A percentile compares a stretch with the other conserved stretches of the same genome.
These are phyloP conservation scores for Podila horticola DNA, from an alignment of 192 early-diverging fungal genomes.

Conservation along the genomic window DNA sequence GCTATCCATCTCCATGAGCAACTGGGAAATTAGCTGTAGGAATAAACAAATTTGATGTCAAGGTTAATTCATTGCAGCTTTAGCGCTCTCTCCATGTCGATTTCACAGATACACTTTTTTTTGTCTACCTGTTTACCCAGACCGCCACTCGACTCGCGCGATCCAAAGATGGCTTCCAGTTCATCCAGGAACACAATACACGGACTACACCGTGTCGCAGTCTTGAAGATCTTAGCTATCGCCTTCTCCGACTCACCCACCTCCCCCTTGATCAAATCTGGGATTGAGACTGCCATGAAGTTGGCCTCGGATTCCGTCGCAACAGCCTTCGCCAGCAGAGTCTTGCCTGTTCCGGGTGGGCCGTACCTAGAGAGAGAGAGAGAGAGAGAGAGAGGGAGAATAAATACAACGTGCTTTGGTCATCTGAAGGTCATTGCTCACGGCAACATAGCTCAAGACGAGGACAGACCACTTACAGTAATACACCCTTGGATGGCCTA, in stretches of 20 bases:
- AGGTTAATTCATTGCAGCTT: background rate
- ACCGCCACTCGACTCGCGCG: constrained; percentile 72
- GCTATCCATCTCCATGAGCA: constrained; percentile 83
- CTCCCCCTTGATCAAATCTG: constrained; percentile 89
- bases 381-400: constrained; percentile 2
- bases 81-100: no score
- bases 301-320: constrained; percentile 82
- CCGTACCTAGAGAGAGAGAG: constrained; percentile 60
- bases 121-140: constrained; percentile 76
- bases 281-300: constrained; percentile 83
- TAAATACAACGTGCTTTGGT: background rate
- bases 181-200: constrained; percentile 95
- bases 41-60: background rate
- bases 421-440: no score
- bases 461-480: constrained; percentile 64
- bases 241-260: constrained; percentile 97
- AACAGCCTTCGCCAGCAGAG: constrained; percentile 86
- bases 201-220: constrained; percentile 74
- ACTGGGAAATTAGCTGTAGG: constrained; percentile 74
- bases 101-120: no score
- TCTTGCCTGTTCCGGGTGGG: constrained; percentile 95
- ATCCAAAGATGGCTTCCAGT: constrained; percentile 89
- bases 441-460: background rate
- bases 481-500: constrained; percentile 78
- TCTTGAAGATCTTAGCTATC: constrained; percentile 76